Evolutionary conservation across 73 alveolate genomes (phyloP).

Genomic region (Paramecium octaurelia): DNA sequence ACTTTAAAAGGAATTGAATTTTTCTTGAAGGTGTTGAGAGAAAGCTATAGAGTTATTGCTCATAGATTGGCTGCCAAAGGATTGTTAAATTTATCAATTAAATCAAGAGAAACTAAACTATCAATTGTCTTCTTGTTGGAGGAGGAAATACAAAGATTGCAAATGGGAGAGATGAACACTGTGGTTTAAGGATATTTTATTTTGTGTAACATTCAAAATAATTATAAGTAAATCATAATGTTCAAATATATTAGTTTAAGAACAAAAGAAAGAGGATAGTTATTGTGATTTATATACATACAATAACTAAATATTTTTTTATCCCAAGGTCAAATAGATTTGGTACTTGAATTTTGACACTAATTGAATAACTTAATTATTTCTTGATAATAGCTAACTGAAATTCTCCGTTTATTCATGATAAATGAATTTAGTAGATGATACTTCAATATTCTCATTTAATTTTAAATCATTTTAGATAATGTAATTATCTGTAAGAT

Average conservation of each 20-base stretch:
- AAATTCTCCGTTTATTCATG: too few species aligned
- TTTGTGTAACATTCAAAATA: too few species aligned
- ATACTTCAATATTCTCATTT: too few species aligned
- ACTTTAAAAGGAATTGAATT: slow-evolving; percentile 74
- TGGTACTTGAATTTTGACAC: neutral
- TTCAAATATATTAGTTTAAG: neutral
- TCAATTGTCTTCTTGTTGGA: slow-evolving; percentile 77
- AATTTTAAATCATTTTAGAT: too few species aligned
- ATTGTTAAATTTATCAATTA: slow-evolving; percentile 75
- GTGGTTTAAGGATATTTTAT: slow-evolving; percentile 74
- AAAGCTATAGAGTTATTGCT: slow-evolving; percentile 69
- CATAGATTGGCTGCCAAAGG: slow-evolving; percentile 84
- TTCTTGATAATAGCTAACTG: too few species aligned
- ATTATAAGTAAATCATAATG: too few species aligned
- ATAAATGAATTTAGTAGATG: too few species aligned
- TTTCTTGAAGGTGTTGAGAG: slow-evolving; percentile 69
- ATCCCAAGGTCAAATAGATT: neutral
- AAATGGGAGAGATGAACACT: slow-evolving; percentile 78
- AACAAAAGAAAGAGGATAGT: slow-evolving; percentile 50
- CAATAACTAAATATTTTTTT: neutral
- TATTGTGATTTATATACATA: neutral
- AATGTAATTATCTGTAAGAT: too few species aligned
- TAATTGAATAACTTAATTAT: neutral
- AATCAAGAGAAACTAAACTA: slow-evolving; percentile 73
- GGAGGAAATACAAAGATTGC: slow-evolving; percentile 74